Percentiles rank a stretch among this genome's conserved stretches.
These are phyloP conservation scores for Bolboschoenus planiculmis DNA, from an alignment of 176 grass and related monocot genomes.

Conservation along the genomic window DNA sequence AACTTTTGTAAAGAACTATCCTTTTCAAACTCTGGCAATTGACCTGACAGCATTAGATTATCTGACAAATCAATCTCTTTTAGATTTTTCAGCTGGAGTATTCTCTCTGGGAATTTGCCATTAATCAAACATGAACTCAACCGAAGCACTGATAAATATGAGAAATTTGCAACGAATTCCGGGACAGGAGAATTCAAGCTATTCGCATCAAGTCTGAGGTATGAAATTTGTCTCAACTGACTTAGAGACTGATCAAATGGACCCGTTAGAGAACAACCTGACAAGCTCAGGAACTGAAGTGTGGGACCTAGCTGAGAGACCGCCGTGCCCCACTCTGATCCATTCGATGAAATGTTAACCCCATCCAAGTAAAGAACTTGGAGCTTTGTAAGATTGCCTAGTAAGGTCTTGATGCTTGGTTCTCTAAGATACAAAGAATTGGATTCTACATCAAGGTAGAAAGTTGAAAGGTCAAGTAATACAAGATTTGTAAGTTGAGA, in stretches of 20 bases:
- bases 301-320: slow-evolving; percentile 12
- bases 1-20: slow-evolving; percentile 19
- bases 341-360: slow-evolving; percentile 32
- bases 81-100: slow-evolving; percentile 25
- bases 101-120: slow-evolving; percentile 25
- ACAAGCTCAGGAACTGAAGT: slow-evolving; percentile 26
- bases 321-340: slow-evolving; percentile 25
- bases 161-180: slow-evolving; percentile 36
- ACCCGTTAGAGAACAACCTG: slow-evolving; percentile 25
- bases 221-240: slow-evolving; percentile 12
- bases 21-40: slow-evolving; percentile 19
- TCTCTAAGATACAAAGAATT: slow-evolving; percentile 7
- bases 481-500: slow-evolving; percentile 36
- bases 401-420: slow-evolving; percentile 11
- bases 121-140: slow-evolving; percentile 22
- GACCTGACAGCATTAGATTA: slow-evolving; percentile 19
- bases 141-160: slow-evolving; percentile 24
- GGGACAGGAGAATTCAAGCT: slow-evolving; percentile 29
- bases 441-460: background rate
- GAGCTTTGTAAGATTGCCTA: slow-evolving; percentile 30
- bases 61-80: slow-evolving; percentile 22
- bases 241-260: slow-evolving; percentile 26
- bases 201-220: slow-evolving; percentile 24
- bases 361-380: slow-evolving; percentile 33
- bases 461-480: slow-evolving; percentile 32